Evolutionary conservation across 768 basidiomycete genomes (phyloP), one percentile per base, ranked within the genome.

Genomic region (Mrakia frigida): DNA sequence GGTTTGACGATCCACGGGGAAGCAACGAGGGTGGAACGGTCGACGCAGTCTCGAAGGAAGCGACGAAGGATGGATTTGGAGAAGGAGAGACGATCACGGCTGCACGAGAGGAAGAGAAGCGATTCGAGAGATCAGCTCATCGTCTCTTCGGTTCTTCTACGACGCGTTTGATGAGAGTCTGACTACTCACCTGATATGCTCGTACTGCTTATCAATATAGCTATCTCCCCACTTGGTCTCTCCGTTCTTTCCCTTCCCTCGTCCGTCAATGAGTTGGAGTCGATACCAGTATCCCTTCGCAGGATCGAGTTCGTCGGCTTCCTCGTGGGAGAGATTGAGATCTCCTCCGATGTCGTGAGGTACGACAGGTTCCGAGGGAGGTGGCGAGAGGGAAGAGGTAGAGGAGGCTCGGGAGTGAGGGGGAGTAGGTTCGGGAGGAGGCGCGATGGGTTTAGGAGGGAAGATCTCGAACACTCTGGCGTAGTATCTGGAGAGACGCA

Each of bases 1-100:
- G 88, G 88, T 83, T 98, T 98, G 41, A 98, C 94, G 2, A 90
- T 90, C 97, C 97, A 99, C 9, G 97, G 96, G 0, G 93, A 92
- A 11, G 93, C 94, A 37, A 96, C 91, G 21, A 93, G 91, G 23
- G 93, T 87, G 79, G 96, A 94, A 46, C 97, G 90, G 81, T 93
- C 91, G 3, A 99, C 91, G 80, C 94, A 96, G 81, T 98, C 97
- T 78, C 93, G 90, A 76, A 99, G 92, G 84, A 96, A 98, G 23
- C 94, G 91, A 79, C 94, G 92, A 39, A 99, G 88, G 80, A 98
- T 96, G 25, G 94, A 94, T 84, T 98, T 98, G 39, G 94, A 96
- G 84, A 98, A 98, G 28, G 93, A 90, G 28, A 96, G 87, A 72
- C 95, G 92, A 83, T 99, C 97, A 77, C 97, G 94, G 81, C 95